Conservation (phyloP, 2,329 filamentous ascomycete species). For the Monilinia vaccinii-corymbosi region DNA sequence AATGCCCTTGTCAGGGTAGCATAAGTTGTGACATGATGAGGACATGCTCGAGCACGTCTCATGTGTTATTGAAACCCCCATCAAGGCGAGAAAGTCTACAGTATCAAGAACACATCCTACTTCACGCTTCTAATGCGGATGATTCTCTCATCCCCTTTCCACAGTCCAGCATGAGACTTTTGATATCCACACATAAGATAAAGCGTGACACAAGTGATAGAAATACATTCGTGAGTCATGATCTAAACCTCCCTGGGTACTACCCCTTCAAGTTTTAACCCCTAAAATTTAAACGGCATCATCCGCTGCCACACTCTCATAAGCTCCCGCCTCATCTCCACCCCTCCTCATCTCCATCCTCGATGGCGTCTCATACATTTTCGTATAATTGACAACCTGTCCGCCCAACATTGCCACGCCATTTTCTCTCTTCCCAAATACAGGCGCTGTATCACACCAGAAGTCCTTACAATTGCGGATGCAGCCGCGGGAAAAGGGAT, state of each 20-base stretch:
- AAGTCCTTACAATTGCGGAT: constrained; percentile 93
- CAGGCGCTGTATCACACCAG: constrained; percentile 80
- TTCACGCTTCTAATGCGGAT: no score
- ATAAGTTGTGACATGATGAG: no score
- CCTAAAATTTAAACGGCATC: constrained; percentile 21
- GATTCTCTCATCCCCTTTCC: no score
- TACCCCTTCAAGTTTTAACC: background rate
- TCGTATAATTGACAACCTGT: constrained; percentile 73
- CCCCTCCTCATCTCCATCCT: constrained; percentile 16
- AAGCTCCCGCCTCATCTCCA: constrained; percentile 17
- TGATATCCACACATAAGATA: background rate
- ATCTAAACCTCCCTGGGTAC: background rate
- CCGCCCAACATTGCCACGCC: constrained; percentile 72
- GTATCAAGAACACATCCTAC: no score
- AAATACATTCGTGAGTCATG: background rate
- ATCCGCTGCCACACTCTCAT: constrained; percentile 26
- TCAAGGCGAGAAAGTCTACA: no score
- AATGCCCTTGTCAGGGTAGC: no score
- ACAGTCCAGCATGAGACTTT: no score
- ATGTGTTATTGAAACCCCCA: no score
- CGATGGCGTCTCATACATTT: constrained; percentile 74
- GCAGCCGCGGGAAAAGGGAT: constrained; percentile 78
- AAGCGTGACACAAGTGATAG: background rate
- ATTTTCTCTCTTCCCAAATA: constrained; percentile 66
- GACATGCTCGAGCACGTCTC: background rate